Evolutionary conservation across 2,329 filamentous ascomycete species (phyloP).

Genomic region (Aspergillus japonicus): DNA sequence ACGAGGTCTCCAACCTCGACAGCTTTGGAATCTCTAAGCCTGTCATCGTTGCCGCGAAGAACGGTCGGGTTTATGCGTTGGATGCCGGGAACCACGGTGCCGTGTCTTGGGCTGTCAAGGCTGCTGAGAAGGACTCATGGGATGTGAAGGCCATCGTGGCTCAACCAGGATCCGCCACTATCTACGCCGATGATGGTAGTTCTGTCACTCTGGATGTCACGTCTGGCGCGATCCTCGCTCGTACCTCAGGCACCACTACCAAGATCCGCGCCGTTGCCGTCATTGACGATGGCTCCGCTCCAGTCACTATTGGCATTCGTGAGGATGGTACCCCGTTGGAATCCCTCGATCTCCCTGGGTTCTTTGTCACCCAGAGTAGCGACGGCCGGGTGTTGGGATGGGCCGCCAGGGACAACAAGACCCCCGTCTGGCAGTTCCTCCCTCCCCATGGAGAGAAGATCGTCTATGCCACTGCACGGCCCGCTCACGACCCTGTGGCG

Average conservation of each 20-base stretch:
- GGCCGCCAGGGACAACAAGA: slow-evolving; percentile 36
- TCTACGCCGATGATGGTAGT: slow-evolving; percentile 63
- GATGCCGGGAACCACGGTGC: slow-evolving; percentile 72
- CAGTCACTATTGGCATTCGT: slow-evolving; percentile 33
- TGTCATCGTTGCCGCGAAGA: slow-evolving; percentile 74
- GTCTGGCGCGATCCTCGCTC: slow-evolving; percentile 43
- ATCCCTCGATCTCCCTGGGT: slow-evolving; percentile 32
- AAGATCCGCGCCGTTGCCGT: slow-evolving; percentile 35
- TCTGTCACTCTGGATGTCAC: slow-evolving; percentile 53
- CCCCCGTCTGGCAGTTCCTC: slow-evolving; percentile 70
- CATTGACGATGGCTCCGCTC: slow-evolving; percentile 25
- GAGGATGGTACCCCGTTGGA: slow-evolving; percentile 37
- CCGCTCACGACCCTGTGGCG: slow-evolving; percentile 79
- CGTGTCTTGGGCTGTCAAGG: slow-evolving; percentile 72
- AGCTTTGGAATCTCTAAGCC: slow-evolving; percentile 88
- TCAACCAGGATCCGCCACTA: slow-evolving; percentile 58
- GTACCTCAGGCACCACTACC: slow-evolving; percentile 21
- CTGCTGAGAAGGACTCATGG: slow-evolving; percentile 62
- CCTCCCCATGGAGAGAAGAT: slow-evolving; percentile 67
- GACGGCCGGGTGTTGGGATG: slow-evolving; percentile 47
- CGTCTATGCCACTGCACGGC: slow-evolving; percentile 64
- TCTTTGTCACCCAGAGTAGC: slow-evolving; percentile 43
- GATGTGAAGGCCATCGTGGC: slow-evolving; percentile 67
- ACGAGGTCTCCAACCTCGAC: slow-evolving; percentile 53
- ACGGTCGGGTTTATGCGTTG: slow-evolving; percentile 76